Evolutionary conservation across 192 early-diverging fungal genomes (phyloP).

Genomic region (Podila horticola): DNA sequence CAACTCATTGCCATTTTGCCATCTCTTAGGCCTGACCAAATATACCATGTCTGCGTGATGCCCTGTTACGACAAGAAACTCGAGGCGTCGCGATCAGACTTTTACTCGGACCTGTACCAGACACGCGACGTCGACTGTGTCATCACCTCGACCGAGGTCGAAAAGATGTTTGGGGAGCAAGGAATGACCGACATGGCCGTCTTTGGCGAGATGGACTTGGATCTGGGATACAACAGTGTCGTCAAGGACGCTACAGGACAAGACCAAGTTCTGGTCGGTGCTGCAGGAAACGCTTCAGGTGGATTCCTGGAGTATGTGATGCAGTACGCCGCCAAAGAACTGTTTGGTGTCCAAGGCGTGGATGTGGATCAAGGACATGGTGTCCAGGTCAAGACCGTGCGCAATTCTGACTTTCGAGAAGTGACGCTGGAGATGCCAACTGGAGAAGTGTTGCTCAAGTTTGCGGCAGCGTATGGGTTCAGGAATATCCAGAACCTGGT

Average conservation of each 20-base stretch:
- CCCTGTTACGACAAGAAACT: conserved; percentile 99
- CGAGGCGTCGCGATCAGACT: conserved; percentile 94
- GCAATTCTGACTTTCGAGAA: conserved; percentile 88
- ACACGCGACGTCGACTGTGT: conserved; percentile 98
- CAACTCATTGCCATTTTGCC: neutral
- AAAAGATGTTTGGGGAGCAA: conserved; percentile 83
- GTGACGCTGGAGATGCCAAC: conserved; percentile 58
- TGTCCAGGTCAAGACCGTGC: conserved; percentile 75
- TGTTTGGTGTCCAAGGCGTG: conserved; percentile 77
- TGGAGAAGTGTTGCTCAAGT: conserved; percentile 70
- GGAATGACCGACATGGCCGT: conserved; percentile 56
- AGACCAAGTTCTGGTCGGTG: conserved; percentile 61
- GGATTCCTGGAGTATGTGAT: conserved; percentile 92
- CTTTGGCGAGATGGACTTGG: conserved; percentile 59
- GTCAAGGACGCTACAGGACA: conserved; percentile 41
- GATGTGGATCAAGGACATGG: conserved; percentile 62
- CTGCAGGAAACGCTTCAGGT: conserved; percentile 88
- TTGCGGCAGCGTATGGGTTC: conserved; percentile 95
- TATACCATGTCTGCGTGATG: conserved; percentile 97
- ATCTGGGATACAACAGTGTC: conserved; percentile 51
- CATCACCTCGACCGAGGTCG: conserved; percentile 93
- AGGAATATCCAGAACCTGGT: conserved; percentile 98
- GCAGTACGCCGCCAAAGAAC: conserved; percentile 78
- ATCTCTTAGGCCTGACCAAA: conserved; percentile 65
- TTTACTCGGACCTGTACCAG: conserved; percentile 82